These are phyloP conservation scores for Corchorus capsularis DNA, from an alignment of 345 rosid species.

Conservation along the genomic window DNA sequence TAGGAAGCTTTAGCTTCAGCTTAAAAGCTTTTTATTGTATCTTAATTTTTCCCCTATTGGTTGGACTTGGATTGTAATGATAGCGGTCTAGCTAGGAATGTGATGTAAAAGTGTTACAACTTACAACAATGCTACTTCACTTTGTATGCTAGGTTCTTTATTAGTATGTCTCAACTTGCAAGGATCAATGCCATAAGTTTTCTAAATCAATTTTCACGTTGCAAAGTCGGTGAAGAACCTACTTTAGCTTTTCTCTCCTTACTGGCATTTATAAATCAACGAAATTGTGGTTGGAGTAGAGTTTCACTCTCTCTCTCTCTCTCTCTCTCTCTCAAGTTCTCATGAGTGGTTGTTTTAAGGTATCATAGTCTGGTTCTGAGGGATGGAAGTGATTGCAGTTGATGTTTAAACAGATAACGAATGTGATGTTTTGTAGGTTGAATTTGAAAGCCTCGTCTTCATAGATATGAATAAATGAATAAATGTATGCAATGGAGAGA, in stretches of 20 bases:
- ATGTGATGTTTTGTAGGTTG: too few species aligned
- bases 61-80: not conserved
- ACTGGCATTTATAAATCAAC: not conserved
- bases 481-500: too few species aligned
- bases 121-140: not conserved
- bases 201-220: not conserved
- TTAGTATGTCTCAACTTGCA: too few species aligned
- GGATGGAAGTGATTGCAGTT: too few species aligned
- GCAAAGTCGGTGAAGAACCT: not conserved
- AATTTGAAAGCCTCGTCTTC: too few species aligned
- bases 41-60: not conserved
- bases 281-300: not conserved
- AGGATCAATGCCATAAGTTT: too few species aligned
- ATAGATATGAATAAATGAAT: too few species aligned
- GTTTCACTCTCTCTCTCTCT: not conserved
- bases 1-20: not conserved
- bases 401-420: too few species aligned
- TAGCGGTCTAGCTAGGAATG: not conserved
- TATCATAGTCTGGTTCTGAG: too few species aligned
- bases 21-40: not conserved
- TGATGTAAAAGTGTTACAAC: not conserved
- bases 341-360: too few species aligned
- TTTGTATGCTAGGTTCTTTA: constrained; percentile 11
- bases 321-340: too few species aligned
- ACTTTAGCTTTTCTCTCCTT: not conserved